Evolutionary conservation across 768 basidiomycete genomes (phyloP), one percentile per base, ranked within the genome.

Genomic region (Mrakia hoshinonis): DNA sequence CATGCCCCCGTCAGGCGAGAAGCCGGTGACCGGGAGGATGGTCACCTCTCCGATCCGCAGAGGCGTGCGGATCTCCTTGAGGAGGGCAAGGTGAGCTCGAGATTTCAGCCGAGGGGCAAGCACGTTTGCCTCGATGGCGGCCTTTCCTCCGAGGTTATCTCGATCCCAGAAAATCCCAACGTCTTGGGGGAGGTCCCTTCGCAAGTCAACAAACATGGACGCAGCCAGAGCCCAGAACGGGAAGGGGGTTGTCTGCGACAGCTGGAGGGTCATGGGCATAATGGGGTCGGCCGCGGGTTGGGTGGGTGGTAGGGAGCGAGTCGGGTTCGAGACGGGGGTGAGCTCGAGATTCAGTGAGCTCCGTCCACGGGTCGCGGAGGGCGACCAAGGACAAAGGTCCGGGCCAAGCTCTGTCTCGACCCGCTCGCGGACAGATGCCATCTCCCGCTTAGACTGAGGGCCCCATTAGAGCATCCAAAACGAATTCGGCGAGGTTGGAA

Each of bases 141-240:
- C 80, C 18, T 83, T 80, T 48, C 84, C 87, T 74, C 84, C 81
- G 12, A 60, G 52, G 54, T 52, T 38, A 38, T 72, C 70, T 60
- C 63, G 63, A 10, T 67, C 70, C 64, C 64, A 73, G 64, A 49
- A 68, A 47, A 36, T 39, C 31, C 64, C 55, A 24, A 67, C 68
- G 15, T 73, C 72, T 3, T 86, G 77, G 67, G 83, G 81, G 54
- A 92, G 81, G 26, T 80, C 77, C 47, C 84, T 75, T 6, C 78
- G 81, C 18, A 82, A 78, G n/a, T 81, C 83, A 15, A 82, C 75
- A 74, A 87, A 89, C 0, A 83, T 82, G 43, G 90, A 89, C 73
- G 87, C 84, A 1, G 84, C 87, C 34, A 88, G 81, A 1, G 86
- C 84, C 49, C 86, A 87, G 76, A 83, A 92, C 0, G 91, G 91